phyloP scores from a whole-genome alignment of 768 basidiomycete species.

The Xerocomellus intermedius region DNA sequence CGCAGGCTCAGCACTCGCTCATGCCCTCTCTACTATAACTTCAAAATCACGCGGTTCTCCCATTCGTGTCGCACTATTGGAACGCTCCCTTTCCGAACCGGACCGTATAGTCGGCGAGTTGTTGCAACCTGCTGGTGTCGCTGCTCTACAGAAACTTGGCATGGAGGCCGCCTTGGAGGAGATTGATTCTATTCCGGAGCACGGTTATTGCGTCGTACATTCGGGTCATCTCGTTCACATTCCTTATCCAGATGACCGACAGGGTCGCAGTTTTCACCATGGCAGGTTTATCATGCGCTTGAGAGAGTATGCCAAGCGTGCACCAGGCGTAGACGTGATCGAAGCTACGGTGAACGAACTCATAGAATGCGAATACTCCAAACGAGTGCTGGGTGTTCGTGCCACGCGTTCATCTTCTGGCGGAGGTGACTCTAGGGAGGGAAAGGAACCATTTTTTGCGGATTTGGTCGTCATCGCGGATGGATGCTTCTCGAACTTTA shows the following conservation, averaged over 20 bases:
- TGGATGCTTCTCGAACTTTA: constrained; percentile 94
- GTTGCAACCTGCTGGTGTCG: constrained; percentile 88
- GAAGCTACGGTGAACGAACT: constrained; percentile 84
- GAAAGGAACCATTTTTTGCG: constrained; percentile 61
- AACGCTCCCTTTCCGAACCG: constrained; percentile 88
- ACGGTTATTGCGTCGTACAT: constrained; percentile 82
- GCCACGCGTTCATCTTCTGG: constrained; percentile 45
- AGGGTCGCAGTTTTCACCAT: constrained; percentile 92
- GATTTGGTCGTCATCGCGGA: constrained; percentile 88
- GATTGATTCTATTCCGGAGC: constrained; percentile 81
- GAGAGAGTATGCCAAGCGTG: constrained; percentile 59
- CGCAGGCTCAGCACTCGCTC: constrained; percentile 84
- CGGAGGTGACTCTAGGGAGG: constrained; percentile 30
- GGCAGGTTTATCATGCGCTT: constrained; percentile 84
- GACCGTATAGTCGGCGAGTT: constrained; percentile 98
- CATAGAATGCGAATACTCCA: constrained; percentile 52
- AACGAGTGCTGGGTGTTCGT: constrained; percentile 64
- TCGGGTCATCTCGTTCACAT: constrained; percentile 72
- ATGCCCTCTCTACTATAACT: constrained; percentile 67
- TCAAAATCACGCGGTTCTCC: constrained; percentile 44
- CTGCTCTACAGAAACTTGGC: constrained; percentile 73
- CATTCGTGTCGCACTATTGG: constrained; percentile 79
- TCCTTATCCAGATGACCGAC: constrained; percentile 72
- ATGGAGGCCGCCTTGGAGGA: constrained; percentile 72
- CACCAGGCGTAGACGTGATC: constrained; percentile 70